Evolutionary conservation across 108 stramenopile species (phyloP).

Genomic region (Phaeodactylum tricornutum): DNA sequence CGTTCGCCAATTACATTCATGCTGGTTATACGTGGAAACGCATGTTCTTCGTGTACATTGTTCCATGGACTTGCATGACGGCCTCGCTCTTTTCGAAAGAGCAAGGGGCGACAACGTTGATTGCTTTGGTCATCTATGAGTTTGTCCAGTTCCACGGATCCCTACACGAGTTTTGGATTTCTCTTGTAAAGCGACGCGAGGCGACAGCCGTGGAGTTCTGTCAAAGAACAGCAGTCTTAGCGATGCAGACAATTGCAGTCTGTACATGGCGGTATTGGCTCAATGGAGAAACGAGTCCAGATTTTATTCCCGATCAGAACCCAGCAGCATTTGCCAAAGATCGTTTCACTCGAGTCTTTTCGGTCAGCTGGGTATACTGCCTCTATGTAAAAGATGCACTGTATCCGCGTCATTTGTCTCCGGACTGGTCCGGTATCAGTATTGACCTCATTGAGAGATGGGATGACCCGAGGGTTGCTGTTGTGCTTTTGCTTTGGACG

Average conservation of each 20-base stretch:
- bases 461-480: constrained; percentile 19
- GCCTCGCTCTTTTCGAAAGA: constrained; percentile 39
- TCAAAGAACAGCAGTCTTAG: constrained; percentile 23
- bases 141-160: constrained; percentile 32
- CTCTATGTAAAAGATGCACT: constrained; percentile 36
- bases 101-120: constrained; percentile 42
- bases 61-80: constrained; percentile 41
- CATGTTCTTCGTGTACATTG: constrained; percentile 18
- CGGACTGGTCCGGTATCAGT: constrained; percentile 38
- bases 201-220: constrained; percentile 11
- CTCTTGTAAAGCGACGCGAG: constrained; percentile 3
- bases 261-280: constrained; percentile 24
- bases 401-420: constrained; percentile 25
- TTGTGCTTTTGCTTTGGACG: constrained; percentile 27
- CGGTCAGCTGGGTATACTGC: constrained; percentile 40
- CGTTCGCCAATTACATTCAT: constrained; percentile 16
- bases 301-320: constrained; percentile 44
- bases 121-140: constrained; percentile 30
- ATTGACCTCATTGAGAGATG: constrained; percentile 25
- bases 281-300: constrained; percentile 43
- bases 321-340: constrained; percentile 48
- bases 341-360: constrained; percentile 39
- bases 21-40: background rate
- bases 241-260: constrained; percentile 29
- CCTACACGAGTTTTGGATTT: constrained; percentile 11